Base-by-base conservation (phyloP, 345 rosid genomes). In the Rhodamnia rubescens region DNA sequence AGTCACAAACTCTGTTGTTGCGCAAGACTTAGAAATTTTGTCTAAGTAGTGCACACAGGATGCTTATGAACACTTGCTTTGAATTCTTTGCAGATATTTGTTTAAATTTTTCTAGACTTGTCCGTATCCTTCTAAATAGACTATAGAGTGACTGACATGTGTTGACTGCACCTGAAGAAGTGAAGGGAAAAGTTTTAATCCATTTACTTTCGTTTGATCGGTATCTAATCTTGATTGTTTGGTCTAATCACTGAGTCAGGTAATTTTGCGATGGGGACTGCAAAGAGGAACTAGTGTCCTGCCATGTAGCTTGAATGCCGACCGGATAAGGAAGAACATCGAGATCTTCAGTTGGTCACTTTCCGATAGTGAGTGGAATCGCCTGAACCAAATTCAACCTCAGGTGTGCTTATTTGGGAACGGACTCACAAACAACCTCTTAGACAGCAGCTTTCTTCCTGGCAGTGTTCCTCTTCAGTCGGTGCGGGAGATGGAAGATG, bases 261-360 rank as follows among this genome's bases (percentile, higher is more conserved):
- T 91, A 44, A 89, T 91, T 90, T 87, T 92, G 61, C 90, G 92
- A 58, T 92, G 95, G 95, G 95, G 95, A 61, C 74, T 92, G 88
- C 93, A 92, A 82, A 89, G 95, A 87, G 95, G 93, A 58, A 92
- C 92, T 29, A 91, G 93, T 87, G 95, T 91, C 22, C 88, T 93
- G 81, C 93, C 95, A 18, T 93, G 93, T 85, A 91, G 95, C 90
- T 89, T 91, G 82, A 91, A 89, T 82, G 88, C 93, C 3, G 93
- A 90, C 42, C 90, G 95, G 57, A 93, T 91, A 86, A 90, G 87
- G 88, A 91, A 90, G 88, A 91, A 89, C 81, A 87, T 93, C 1
- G 92, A 90, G 85, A 93, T 93, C 50, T 90, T 90, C 53, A 87
- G 83, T 52, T 91, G 95, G 95, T 89, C 89, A 20, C 84, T 91